Evolutionary conservation across 352 stramenopile species (phyloP), one percentile per base, ranked within the genome.

Genomic region (Hyaloperonospora arabidopsidis): DNA sequence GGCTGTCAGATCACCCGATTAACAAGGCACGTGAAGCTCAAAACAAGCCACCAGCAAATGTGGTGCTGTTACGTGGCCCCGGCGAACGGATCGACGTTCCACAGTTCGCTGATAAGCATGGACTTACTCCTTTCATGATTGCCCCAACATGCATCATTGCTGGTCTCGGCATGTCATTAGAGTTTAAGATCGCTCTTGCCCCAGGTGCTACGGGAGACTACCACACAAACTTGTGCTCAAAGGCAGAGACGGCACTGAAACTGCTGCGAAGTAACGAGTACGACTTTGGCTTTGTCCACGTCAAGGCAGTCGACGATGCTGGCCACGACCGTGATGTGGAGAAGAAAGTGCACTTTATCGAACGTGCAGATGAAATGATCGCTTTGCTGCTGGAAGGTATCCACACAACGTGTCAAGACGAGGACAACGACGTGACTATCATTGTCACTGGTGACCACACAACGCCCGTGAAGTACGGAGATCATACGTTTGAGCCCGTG

Each of bases 101-200:
- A n/a, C 75, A 77, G 3, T 94, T 94, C 45, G 64, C 83, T 32
- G 72, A 91, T 7, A 80, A 87, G 58, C 84, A 94, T 65, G 82
- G 79, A 13, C 59, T 94, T 21, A 86, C 69, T 43, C 63, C 82
- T 19, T 94, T 94, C 58, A 94, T 94, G 84, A 91, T 94, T 43
- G 84, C 84, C 13, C 84, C 84, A 1, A 94, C 84, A 14, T 94
- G 84, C 52, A 94, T 94, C 63, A 94, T 94, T 29, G 84, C 84
- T 15, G 84, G 84, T 22, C 61, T 94, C 19, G 84, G 84, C 32
- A 93, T 90, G 79, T 94, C 84, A 13, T 53, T 94, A 23, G 84
- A 76, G 19, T 88, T 94, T 62, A 75, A 91, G 25, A 64, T 94
- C 5, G 61, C 76, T 35, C 77, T 76, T 49, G 84, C 76, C 0